Conservation (phyloP, 805 yeast genomes). For the Babjeviella inositovora region DNA sequence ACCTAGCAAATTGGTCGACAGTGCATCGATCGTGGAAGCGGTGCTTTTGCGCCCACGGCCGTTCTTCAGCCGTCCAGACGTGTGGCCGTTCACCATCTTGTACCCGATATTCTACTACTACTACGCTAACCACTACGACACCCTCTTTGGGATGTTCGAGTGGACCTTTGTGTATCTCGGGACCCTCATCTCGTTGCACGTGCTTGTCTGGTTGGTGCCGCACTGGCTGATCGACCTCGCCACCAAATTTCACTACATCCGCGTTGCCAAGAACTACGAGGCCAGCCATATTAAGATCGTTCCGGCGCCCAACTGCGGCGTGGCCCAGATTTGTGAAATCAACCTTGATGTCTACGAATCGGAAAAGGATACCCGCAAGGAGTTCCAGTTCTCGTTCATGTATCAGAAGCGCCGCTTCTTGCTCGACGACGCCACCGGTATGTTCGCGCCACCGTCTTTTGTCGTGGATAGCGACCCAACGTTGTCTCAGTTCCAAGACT, state of each 20-base stretch:
- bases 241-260: conserved; percentile 49
- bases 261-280: conserved; percentile 32
- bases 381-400: conserved; percentile 50
- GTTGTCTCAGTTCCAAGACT: conserved; percentile 35
- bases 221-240: conserved; percentile 74
- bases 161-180: conserved; percentile 91
- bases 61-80: conserved; percentile 49
- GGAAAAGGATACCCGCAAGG: too few relatives aligned
- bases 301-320: conserved; percentile 78
- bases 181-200: conserved; percentile 54
- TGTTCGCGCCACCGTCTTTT: conserved; percentile 74
- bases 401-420: conserved; percentile 90
- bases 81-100: conserved; percentile 64
- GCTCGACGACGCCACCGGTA: conserved; percentile 31
- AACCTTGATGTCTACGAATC: conserved; percentile 34
- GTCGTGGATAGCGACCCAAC: conserved; percentile 44
- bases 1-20: too few relatives aligned
- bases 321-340: conserved; percentile 63
- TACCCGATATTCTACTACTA: conserved; percentile 63
- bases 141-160: conserved; percentile 74
- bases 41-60: conserved; percentile 61
- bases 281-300: conserved; percentile 64
- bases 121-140: conserved; percentile 57
- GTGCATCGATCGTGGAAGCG: conserved; percentile 57
- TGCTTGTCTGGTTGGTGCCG: conserved; percentile 78